Evolutionary conservation across 1,284 basidiomycete genomes (phyloP).

Genomic region (Meripilus lineatus): DNA sequence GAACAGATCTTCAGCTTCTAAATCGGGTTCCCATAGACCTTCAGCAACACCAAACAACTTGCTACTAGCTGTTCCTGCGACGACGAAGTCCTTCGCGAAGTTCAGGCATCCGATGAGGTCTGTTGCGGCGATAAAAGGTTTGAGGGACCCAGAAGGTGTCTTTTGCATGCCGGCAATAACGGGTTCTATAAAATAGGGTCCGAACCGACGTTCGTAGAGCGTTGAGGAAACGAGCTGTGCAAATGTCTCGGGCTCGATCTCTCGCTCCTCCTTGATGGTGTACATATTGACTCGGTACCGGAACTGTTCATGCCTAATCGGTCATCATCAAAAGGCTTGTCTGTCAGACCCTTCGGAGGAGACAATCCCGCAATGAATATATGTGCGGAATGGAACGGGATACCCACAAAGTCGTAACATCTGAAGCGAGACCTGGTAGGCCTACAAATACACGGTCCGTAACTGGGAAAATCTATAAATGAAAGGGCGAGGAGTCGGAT

Average conservation of each 20-base stretch:
- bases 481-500: background rate
- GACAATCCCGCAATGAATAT: background rate
- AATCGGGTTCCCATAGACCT: conserved; percentile 96
- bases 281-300: conserved; percentile 99
- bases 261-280: conserved; percentile 98
- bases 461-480: conserved; percentile 81
- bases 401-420: conserved; percentile 88
- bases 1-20: conserved; percentile 96
- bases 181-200: conserved; percentile 96
- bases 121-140: conserved; percentile 95
- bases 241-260: conserved; percentile 96
- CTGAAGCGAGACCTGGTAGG: conserved; percentile 89
- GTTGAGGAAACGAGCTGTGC: conserved; percentile 95
- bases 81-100: conserved; percentile 96
- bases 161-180: conserved; percentile 89
- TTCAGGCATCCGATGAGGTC: conserved; percentile 97
- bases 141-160: conserved; percentile 68
- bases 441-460: conserved; percentile 93
- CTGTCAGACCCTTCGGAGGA: no score
- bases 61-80: conserved; percentile 88
- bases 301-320: conserved; percentile 74
- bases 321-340: background rate
- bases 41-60: conserved; percentile 98
- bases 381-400: no score
- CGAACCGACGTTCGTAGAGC: conserved; percentile 96